These are phyloP conservation scores for Pseudonitzschia multistriata DNA, from an alignment of 108 stramenopile species.

Conservation along the genomic window DNA sequence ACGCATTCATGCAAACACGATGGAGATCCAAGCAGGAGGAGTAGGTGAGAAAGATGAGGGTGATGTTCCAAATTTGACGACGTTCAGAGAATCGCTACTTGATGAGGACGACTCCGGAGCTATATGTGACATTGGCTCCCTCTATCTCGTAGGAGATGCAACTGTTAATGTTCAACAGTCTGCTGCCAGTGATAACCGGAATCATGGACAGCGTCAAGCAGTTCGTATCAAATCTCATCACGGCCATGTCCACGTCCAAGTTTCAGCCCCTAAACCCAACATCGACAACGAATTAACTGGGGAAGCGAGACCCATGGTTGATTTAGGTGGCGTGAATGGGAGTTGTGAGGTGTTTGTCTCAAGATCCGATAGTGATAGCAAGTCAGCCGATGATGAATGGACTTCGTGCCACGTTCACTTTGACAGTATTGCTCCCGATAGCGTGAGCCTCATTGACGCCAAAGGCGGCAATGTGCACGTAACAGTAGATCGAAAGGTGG, in stretches of 20 bases:
- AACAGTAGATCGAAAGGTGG: constrained; percentile 85
- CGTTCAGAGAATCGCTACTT: constrained; percentile 18
- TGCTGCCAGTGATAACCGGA: neutral
- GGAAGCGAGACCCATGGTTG: constrained; percentile 41
- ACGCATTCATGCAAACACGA: constrained; percentile 65
- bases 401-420: constrained; percentile 61
- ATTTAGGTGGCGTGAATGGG: constrained; percentile 87
- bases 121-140: constrained; percentile 69
- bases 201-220: constrained; percentile 20
- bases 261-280: constrained; percentile 14
- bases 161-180: constrained; percentile 14
- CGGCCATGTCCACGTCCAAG: constrained; percentile 51
- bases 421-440: constrained; percentile 71
- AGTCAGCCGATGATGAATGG: constrained; percentile 9
- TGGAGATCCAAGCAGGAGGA: constrained; percentile 31
- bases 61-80: constrained; percentile 1
- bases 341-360: constrained; percentile 64
- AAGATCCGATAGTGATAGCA: neutral
- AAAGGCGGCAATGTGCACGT: constrained; percentile 44
- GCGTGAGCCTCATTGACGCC: constrained; percentile 61
- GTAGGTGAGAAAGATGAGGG: neutral
- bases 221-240: constrained; percentile 79
- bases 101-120: constrained; percentile 78
- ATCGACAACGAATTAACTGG: constrained; percentile 34
- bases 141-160: constrained; percentile 62